These are phyloP conservation scores for Biancaea sappan DNA, from an alignment of 306 rosid genomes.

Conservation along the genomic window DNA sequence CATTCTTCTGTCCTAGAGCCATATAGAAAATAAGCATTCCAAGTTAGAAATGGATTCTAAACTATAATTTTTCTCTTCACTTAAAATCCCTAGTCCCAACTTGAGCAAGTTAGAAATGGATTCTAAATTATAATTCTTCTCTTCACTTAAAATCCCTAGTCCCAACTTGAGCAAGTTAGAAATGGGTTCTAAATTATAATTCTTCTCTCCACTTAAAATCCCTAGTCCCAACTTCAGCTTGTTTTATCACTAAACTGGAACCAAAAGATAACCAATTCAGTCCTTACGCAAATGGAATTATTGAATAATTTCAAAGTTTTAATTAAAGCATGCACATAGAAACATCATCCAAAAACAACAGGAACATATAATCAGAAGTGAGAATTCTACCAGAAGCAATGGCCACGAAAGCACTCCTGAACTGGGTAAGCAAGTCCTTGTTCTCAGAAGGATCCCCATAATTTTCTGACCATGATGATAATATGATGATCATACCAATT, in stretches of 20 bases:
- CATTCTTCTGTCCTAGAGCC: background rate
- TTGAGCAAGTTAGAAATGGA: too few species aligned
- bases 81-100: background rate
- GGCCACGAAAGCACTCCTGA: constrained; percentile 88
- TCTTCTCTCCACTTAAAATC: background rate
- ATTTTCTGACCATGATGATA: constrained; percentile 88
- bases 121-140: too few species aligned
- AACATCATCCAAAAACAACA: constrained; percentile 17
- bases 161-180: too few species aligned
- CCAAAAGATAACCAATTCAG: constrained; percentile 16
- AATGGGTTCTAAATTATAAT: constrained; percentile 11
- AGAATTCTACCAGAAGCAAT: constrained; percentile 84
- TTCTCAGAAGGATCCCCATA: constrained; percentile 81
- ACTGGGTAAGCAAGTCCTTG: constrained; percentile 84
- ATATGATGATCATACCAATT: constrained; percentile 83
- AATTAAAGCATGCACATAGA: constrained; percentile 23
- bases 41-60: constrained; percentile 10
- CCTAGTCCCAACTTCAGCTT: constrained; percentile 13
- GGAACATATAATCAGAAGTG: background rate
- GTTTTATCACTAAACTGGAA: background rate
- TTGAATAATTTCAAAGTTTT: constrained; percentile 16
- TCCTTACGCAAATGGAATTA: background rate
- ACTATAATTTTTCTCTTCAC: too few species aligned
- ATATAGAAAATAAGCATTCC: constrained; percentile 4
- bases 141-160: too few species aligned